These are phyloP conservation scores for Pelargonium nanum DNA, from an alignment of 345 rosid species.

Conservation along the genomic window DNA sequence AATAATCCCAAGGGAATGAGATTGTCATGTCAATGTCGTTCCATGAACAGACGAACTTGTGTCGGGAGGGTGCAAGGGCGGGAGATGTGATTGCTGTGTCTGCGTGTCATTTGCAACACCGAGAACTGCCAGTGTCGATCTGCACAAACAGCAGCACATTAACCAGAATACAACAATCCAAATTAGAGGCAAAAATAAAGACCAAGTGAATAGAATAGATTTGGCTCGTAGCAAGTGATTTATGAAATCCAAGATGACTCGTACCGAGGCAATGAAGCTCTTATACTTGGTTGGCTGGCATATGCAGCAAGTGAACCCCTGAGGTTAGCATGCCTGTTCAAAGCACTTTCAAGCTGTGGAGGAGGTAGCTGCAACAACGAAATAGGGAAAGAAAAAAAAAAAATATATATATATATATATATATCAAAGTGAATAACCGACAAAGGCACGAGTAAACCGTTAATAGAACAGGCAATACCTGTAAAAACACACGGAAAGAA, in stretches of 20 bases:
- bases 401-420: too few relatives aligned
- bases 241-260: too few relatives aligned
- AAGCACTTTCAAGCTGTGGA: constrained; percentile 64
- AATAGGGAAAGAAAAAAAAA: constrained; percentile 11
- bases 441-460: background rate
- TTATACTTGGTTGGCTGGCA: constrained; percentile 54
- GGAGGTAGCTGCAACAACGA: constrained; percentile 63
- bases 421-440: constrained; percentile 1
- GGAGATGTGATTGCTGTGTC: constrained; percentile 26
- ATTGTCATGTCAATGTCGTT: constrained; percentile 37
- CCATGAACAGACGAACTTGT: constrained; percentile 49
- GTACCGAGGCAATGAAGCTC: constrained; percentile 73
- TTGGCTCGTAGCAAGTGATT: too few relatives aligned
- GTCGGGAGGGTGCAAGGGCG: constrained; percentile 48
- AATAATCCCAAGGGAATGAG: too few relatives aligned
- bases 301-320: constrained; percentile 60
- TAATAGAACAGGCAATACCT: constrained; percentile 35
- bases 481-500: constrained; percentile 70
- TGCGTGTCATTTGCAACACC: constrained; percentile 50
- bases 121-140: constrained; percentile 61
- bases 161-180: constrained; percentile 2
- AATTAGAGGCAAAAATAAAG: constrained; percentile 2
- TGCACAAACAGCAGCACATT: constrained; percentile 23
- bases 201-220: too few relatives aligned
- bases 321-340: constrained; percentile 66